A percentile compares a stretch with the other conserved stretches of the same genome.
Conservation (phyloP, 768 basidiomycete species). For the Mycena galericulata region DNA sequence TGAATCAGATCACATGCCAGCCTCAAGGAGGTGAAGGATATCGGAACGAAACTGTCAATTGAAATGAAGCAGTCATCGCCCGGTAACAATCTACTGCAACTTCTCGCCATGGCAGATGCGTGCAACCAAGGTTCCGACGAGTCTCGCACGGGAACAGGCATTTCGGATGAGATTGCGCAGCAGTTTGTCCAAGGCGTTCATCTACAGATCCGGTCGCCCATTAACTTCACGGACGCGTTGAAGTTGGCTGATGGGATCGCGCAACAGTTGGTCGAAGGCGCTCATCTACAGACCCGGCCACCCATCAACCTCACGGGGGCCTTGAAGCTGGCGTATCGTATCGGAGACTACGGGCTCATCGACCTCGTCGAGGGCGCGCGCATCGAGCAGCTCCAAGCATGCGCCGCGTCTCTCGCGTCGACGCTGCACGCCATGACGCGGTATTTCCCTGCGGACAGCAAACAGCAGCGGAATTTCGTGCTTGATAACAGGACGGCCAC, state of each 20-base stretch:
- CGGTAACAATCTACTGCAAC: too few relatives aligned
- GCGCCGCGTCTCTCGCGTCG: neutral
- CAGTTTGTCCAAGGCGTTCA: neutral
- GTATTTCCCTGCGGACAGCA: neutral
- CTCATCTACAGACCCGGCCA: neutral
- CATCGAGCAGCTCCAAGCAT: neutral
- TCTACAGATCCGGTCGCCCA: neutral
- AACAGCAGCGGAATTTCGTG: neutral
- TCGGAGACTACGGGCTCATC: neutral
- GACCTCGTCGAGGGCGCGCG: neutral
- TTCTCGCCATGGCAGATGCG: too few relatives aligned
- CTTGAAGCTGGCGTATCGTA: neutral
- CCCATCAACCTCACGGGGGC: neutral
- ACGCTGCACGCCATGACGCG: neutral
- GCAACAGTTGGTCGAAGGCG: neutral
- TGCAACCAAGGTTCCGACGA: too few relatives aligned
- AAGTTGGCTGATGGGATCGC: neutral
- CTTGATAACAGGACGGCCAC: neutral
- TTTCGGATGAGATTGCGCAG: too few relatives aligned
- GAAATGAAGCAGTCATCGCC: too few relatives aligned
- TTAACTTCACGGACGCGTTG: neutral
- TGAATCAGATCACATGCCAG: too few relatives aligned
- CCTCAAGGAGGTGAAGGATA: too few relatives aligned
- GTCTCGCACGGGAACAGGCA: too few relatives aligned
- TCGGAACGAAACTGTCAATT: too few relatives aligned